Conservation (phyloP, 108 stramenopile genomes). For the Mediolabrus comicus region DNA sequence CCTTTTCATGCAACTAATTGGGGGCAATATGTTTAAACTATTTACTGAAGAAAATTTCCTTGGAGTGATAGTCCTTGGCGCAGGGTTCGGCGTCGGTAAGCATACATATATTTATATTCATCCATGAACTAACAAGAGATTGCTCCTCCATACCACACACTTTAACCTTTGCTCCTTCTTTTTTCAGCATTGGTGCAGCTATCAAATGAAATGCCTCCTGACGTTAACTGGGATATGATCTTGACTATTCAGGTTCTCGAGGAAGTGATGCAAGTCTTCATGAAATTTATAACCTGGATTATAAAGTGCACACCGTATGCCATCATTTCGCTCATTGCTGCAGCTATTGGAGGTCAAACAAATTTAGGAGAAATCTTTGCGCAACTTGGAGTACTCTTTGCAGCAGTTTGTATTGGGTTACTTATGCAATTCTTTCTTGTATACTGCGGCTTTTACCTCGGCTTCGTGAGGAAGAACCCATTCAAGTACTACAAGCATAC, state of each 20-base stretch:
- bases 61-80: slow-evolving; percentile 36
- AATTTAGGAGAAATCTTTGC: slow-evolving; percentile 13
- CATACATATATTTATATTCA: no score
- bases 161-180: no score
- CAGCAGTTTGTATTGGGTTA: slow-evolving; percentile 6
- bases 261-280: slow-evolving; percentile 33
- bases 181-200: slow-evolving; percentile 18
- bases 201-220: slow-evolving; percentile 1
- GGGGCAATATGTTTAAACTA: slow-evolving; percentile 29
- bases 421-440: slow-evolving; percentile 19
- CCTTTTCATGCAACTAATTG: slow-evolving; percentile 44
- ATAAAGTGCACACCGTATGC: slow-evolving; percentile 34
- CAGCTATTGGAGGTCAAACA: slow-evolving; percentile 32
- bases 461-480: slow-evolving; percentile 24
- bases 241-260: slow-evolving; percentile 20
- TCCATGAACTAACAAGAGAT: no score
- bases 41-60: slow-evolving; percentile 39
- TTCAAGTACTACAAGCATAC: slow-evolving; percentile 18
- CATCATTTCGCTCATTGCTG: slow-evolving; percentile 34
- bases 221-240: slow-evolving; percentile 19
- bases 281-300: slow-evolving; percentile 34
- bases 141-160: no score
- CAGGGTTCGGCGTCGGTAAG: background rate
- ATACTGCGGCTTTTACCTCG: slow-evolving; percentile 20
- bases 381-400: slow-evolving; percentile 34